Evolutionary conservation across 2,329 filamentous ascomycete species (phyloP), one percentile per base, ranked within the genome.

Genomic region (Trematosphaeria pertusa): DNA sequence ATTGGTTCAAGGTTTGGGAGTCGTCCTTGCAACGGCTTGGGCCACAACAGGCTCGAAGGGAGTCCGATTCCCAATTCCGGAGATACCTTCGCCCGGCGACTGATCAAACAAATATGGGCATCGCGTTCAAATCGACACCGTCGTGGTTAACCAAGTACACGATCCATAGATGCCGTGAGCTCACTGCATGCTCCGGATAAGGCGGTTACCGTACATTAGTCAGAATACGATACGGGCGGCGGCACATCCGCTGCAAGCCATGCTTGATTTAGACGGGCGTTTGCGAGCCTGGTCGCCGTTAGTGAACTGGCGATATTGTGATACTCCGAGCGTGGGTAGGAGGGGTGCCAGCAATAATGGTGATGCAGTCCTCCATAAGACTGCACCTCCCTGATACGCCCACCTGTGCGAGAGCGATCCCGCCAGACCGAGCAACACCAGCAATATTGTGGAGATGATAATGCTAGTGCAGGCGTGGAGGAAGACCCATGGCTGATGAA

Each of bases 391-490:
- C 37, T 49, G 42, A 40, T 44, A 37, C 41, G 24, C n/a, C 22
- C 20, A 26, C 18, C 28, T 31, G 19, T 9, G 28, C 39, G 35
- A 50, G 34, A 36, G 31, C 42, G 31, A 49, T 54, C 44, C 53
- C 50, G 55, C 54, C 53, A 49, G 53, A 49, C 60, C 48, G 54
- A 48, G 37, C 42, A 19, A 40, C 18, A 21, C 5, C 15, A 9
- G 14, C 19, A 47, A 43, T 49, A 43, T 52, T 50, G 62, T 64
- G 64, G 62, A 65, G 53, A 58, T 63, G 52, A 62, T 53, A 44
- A 46, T 59, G 58, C 56, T 62, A 56, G 51, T 48, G 62, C 50
- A 45, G 59, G 60, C 52, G 48, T 50, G 51, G 50, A 45, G 22
- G 48, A 37, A 14, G 42, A 56, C 43, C 49, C 54, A 54, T 38